phyloP scores from a whole-genome alignment of 495 filamentous ascomycete genomes.

The Penicillium canariense region DNA sequence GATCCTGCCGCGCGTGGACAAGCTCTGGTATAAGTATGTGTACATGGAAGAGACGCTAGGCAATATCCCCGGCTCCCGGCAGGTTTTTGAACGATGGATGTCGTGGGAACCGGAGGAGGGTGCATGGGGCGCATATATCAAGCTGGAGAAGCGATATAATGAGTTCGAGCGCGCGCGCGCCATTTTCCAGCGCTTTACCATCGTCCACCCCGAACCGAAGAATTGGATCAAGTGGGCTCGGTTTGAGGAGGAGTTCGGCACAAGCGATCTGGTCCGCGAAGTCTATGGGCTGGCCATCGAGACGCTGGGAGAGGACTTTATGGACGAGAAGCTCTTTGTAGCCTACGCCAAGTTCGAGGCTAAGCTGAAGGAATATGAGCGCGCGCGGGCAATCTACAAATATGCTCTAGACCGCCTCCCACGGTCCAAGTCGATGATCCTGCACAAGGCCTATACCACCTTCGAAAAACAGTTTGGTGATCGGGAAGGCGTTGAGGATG shows the following conservation, averaged over 20 bases:
- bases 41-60: slow-evolving; percentile 98
- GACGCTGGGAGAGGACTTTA: slow-evolving; percentile 89
- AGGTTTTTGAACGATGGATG: slow-evolving; percentile 98
- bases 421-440: slow-evolving; percentile 74
- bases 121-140: slow-evolving; percentile 94
- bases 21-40: slow-evolving; percentile 98
- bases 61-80: slow-evolving; percentile 87
- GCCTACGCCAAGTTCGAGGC: slow-evolving; percentile 91
- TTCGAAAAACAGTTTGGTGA: slow-evolving; percentile 99
- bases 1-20: slow-evolving; percentile 87
- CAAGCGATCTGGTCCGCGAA: slow-evolving; percentile 84
- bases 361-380: slow-evolving; percentile 91
- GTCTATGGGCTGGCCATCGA: slow-evolving; percentile 90
- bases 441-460: slow-evolving; percentile 92
- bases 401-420: slow-evolving; percentile 91
- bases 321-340: slow-evolving; percentile 93
- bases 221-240: slow-evolving; percentile 99
- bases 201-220: slow-evolving; percentile 89
- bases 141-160: slow-evolving; percentile 90
- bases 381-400: slow-evolving; percentile 94
- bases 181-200: slow-evolving; percentile 87
- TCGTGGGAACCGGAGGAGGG: slow-evolving; percentile 95
- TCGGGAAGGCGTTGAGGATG: slow-evolving; percentile 89
- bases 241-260: slow-evolving; percentile 94
- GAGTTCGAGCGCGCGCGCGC: slow-evolving; percentile 81